Evolutionary conservation across 73 alveolate genomes (phyloP), one percentile per base, ranked within the genome.

Genomic region (Paramecium biaurelia): DNA sequence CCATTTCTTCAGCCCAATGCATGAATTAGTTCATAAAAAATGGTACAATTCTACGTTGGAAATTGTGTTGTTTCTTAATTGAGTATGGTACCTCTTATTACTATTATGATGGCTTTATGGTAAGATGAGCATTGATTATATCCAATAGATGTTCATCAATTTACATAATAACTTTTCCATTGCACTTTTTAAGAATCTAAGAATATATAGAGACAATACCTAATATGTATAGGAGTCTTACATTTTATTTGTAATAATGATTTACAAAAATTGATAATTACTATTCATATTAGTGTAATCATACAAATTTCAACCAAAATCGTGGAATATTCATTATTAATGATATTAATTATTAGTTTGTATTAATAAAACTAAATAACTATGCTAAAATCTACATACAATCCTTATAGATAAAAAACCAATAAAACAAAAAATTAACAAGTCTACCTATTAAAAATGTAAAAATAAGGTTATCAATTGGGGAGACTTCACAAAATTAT

Each of bases 1-100:
- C 90, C 90, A 79, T 79, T 79, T 43, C 70, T 14, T 41, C 70
- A 9, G 90, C 90, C 90, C 90, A 79, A 23, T 79, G 90, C 90
- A 79, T 79, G 76, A 79, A 79, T 79, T 79, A 32, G 15, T 79
- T 79, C 90, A 79, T 79, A 20, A 79, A 79, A 53, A 79, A 79
- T 10, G 90, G 90, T 5, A 79, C 90, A 43, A 79, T 79, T 21
- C 90, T 38, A 24, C 90, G 47, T 23, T 79, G 43, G 43, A 79
- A 79, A 20, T 79, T 79, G 49, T 79, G 90, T 45, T 42, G 6
- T 47, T 79, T 79, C 24, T 79, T 43, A 8, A 30, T 37, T 43
- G 76, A 20, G 41, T 30, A 41, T 8, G 70, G 42, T 23, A 79
- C 49, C n/a, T 79, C 90, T 5, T 23, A 26, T 26, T 63, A 63